Base-by-base conservation (phyloP, 1,284 basidiomycete genomes). In the Ceratobasidium sp. region DNA sequence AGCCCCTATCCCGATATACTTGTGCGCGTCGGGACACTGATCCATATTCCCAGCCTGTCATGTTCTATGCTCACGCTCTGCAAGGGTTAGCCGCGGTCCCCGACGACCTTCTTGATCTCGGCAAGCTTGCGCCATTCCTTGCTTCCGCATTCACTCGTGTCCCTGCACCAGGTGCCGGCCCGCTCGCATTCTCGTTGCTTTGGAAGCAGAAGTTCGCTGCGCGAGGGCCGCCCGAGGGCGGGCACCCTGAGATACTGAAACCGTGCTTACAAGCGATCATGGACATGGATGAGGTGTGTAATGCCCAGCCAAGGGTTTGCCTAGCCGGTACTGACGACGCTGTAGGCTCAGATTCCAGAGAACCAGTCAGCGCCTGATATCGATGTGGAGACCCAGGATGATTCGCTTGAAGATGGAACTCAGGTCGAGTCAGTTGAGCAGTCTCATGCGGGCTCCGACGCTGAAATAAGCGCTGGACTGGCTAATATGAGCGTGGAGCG, bases 111-210 rank as follows among this genome's bases (percentile, higher is more conserved):
- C 51, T 69, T 54, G 66, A 69, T 51, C 53, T 75, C 54, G 65
- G 51, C 65, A 45, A 66, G 29, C 65, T 75, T 17, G 74, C 74
- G 11, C 74, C 74, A 6, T 75, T 75, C 74, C 74, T 75, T 51
- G 56, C 74, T 1, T 60, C 56, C 44, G 74, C 74, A 19, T 75
- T 75, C 44, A 62, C 36, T 27, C 74, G 65, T 45, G 62, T 75
- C 33, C 74, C 74, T 29, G 60, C 41, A 9, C 74, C 74, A 27
- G 64, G 74, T 19, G 47, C 66, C 45, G 74, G 45, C 3, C 74
- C 74, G 27, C 74, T 69, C n/a, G 65, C 65, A 19, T 75, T 75
- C 27, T 41, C 65, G 1, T 24, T 59, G 33, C 69, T 75, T 31
- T 75, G 74, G 74, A 60, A n/a, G 15, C 53, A 69, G 48, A 69